Percentiles rank a stretch among this genome's conserved stretches.
Evolutionary conservation across 73 alveolate species (phyloP).

Genomic region (Paramecium tetraurelia): DNA sequence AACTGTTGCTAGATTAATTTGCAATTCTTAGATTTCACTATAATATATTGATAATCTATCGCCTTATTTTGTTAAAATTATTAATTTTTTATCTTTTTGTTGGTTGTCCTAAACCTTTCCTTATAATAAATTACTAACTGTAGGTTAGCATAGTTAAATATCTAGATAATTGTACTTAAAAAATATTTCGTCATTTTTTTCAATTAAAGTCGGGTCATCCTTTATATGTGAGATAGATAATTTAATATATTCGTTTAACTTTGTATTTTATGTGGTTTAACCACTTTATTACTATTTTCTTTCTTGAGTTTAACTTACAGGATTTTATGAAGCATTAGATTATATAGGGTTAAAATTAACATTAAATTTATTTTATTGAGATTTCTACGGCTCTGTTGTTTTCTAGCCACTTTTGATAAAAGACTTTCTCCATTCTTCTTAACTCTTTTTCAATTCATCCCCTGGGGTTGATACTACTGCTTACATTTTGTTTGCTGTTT

Average conservation of each 20-base stretch:
- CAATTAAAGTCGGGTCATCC: not conserved
- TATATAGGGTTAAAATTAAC: not conserved
- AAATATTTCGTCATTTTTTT: not conserved
- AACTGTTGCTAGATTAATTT: not conserved
- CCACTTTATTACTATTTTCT: not conserved
- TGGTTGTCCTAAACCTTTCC: not conserved
- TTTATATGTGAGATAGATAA: not conserved
- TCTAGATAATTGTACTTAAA: not conserved
- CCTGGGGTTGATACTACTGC: not conserved
- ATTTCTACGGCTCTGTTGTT: not conserved
- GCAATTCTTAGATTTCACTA: not conserved
- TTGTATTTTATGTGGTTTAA: not conserved
- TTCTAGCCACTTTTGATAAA: not conserved
- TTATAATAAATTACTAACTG: not conserved
- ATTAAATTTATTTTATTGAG: not conserved
- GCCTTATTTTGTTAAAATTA: not conserved
- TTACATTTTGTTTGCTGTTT: not conserved
- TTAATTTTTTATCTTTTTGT: not conserved
- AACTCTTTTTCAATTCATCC: not conserved
- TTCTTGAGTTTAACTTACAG: not conserved
- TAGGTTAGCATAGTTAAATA: not conserved
- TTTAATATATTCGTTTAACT: not conserved
- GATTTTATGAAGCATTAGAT: not conserved
- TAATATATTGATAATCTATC: not conserved
- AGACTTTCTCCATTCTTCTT: conserved; percentile 18